Base-by-base conservation (phyloP, 2,329 filamentous ascomycete genomes). In the Penicillium sp. region DNA sequence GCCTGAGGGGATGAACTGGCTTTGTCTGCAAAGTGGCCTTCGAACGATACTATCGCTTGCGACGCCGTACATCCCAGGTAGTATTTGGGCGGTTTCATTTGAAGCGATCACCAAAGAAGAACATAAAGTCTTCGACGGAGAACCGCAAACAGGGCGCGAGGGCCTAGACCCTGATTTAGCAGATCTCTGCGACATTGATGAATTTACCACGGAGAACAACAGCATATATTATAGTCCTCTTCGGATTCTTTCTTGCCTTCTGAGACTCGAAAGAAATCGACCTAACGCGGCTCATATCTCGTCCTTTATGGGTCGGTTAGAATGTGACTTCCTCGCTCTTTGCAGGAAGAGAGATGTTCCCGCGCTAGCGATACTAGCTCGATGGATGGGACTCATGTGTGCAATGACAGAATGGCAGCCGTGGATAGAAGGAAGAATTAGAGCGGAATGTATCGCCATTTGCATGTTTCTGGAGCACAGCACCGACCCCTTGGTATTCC, bases 371-470 rank as follows among this genome's bases (percentile, higher is more conserved):
- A 57, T 70, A 6, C 37, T 70, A 27, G 62, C 61, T 4, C 53
- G 67, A 13, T 70, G 68, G 68, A 66, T 69, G 58, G 66, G 63
- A 0, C 55, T 66, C 2, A 68, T 69, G 66, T 69, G 67, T 27
- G 44, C 43, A 1, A 8, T 68, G 3, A 56, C 64, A 4, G 43
- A 68, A 37, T 69, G 61, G 58, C 61, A 67, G 48, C 62, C 54
- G 0, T 70, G 68, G 68, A 45, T 69, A 2, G 63, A 68, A 29
- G 59, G 59, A 2, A 56, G 67, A 26, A 52, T 69, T 4, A 52
- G 62, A 13, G 42, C 43, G 1, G 68, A 70, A 43, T 69, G 66
- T 39, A 53, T 57, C 10, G 64, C 66, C 3, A 68, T 70, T 26
- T 70, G 68, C 41, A 66, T 64, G 52, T 68, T 64, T 37, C 37